Evolutionary conservation across 345 rosid genomes (phyloP).

Genomic region (Citrus hindsii): DNA sequence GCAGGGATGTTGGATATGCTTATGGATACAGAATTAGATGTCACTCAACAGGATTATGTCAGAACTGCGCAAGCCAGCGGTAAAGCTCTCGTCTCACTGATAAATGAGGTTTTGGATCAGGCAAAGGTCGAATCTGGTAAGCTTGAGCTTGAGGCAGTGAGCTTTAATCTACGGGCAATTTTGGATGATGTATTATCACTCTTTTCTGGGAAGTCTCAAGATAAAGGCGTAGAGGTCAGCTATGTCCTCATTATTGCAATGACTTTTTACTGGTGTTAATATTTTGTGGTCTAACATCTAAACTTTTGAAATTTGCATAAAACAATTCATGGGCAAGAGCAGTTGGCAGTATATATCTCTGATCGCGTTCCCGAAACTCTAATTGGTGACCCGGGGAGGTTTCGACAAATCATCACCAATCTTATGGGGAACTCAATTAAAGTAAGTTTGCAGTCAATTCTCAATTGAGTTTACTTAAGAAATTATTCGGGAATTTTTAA

Average conservation of each 20-base stretch:
- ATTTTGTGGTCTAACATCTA: constrained; percentile 9
- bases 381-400: constrained; percentile 93
- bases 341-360: constrained; percentile 91
- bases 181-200: constrained; percentile 93
- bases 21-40: constrained; percentile 87
- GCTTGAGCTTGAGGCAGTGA: constrained; percentile 89
- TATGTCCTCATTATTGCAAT: neutral
- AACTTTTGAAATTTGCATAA: constrained; percentile 17
- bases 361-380: constrained; percentile 76
- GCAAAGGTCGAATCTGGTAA: constrained; percentile 97
- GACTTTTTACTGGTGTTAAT: neutral
- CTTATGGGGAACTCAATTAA: constrained; percentile 95
- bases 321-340: constrained; percentile 25
- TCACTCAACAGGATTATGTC: constrained; percentile 83
- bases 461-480: neutral
- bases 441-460: constrained; percentile 41
- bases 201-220: constrained; percentile 84
- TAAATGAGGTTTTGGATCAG: constrained; percentile 92
- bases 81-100: constrained; percentile 81
- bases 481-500: neutral
- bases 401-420: constrained; percentile 90
- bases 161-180: constrained; percentile 71
- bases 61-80: constrained; percentile 95
- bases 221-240: constrained; percentile 87
- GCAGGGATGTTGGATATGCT: constrained; percentile 94